Evolutionary conservation across 2,329 filamentous ascomycete species (phyloP), one percentile per base, ranked within the genome.

Genomic region (Camillea tinctor): DNA sequence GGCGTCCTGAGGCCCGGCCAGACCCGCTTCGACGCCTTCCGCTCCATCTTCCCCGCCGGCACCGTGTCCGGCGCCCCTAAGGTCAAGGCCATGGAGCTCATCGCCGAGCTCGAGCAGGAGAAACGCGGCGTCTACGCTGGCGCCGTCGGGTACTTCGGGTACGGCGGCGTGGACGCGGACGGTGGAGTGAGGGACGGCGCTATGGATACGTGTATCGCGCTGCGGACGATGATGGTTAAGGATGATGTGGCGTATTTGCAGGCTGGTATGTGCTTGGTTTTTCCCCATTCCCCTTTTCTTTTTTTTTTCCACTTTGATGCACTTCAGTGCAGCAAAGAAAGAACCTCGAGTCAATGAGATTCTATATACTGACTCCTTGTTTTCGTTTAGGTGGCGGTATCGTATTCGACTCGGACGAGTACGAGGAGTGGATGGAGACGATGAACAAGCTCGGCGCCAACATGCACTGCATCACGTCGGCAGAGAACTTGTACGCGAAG

Each of bases 31-130:
- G 94, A 98, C 73, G 95, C 95, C 9, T 96, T 99, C 79, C 86
- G 94, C 48, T 93, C 91, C 66, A 97, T 99, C 70, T 99, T 99
- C 80, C 95, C 95, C 0, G 95, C 95, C 4, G 95, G 95, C 58
- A 99, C 95, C 0, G 94, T 98, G 26, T 95, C 91, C 19, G 95
- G 95, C 4, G 94, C 95, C 3, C 95, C 95, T 60, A 99, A 99
- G 79, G 93, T 99, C 58, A 87, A 89, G 64, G 95, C 95, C 2
- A 99, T 99, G 95, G 91, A 97, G 78, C 81, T 99, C 63, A 99
- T 99, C 70, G 93, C 91, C 52, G 94, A 98, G 79, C 80, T 98
- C 52, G 95, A 99, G 78, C 81, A 85, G 65, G 95, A 99, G 83
- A 97, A 97, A 82, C 84, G 95, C 57, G 94, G 95, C 49, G 87